Evolutionary conservation across 1,284 basidiomycete genomes (phyloP).

Genomic region (Paramarasmius palmivorus): DNA sequence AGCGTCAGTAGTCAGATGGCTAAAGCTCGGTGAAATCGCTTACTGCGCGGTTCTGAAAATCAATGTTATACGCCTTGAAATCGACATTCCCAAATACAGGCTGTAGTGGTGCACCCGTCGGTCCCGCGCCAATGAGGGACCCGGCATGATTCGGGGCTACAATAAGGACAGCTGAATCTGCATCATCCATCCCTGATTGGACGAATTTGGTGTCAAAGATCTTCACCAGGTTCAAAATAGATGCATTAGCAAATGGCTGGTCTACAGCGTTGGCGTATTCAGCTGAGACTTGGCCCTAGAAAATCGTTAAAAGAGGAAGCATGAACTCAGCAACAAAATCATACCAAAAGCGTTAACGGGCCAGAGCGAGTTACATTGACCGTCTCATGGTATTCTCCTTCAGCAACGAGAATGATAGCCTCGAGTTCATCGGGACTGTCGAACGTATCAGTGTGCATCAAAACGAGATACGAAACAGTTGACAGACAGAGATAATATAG

Average conservation of each 20-base stretch:
- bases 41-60: slow-evolving; percentile 68
- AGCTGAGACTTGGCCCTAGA: slow-evolving; percentile 52
- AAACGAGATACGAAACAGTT: not conserved
- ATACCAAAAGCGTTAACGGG: slow-evolving; percentile 57
- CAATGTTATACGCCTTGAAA: slow-evolving; percentile 68
- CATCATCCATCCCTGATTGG: slow-evolving; percentile 47
- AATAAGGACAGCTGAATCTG: slow-evolving; percentile 52
- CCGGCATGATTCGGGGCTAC: slow-evolving; percentile 50
- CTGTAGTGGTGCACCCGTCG: slow-evolving; percentile 55
- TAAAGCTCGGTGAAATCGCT: slow-evolving; percentile 20
- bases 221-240: slow-evolving; percentile 51
- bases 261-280: slow-evolving; percentile 30
- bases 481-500: slow-evolving; percentile 52
- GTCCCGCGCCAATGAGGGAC: slow-evolving; percentile 55
- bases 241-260: slow-evolving; percentile 30
- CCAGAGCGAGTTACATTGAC: slow-evolving; percentile 55
- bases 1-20: not conserved
- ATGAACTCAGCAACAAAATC: not conserved
- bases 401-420: slow-evolving; percentile 56
- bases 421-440: slow-evolving; percentile 38
- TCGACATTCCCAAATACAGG: slow-evolving; percentile 55
- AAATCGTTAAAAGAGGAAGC: not conserved
- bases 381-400: slow-evolving; percentile 63
- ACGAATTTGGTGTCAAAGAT: slow-evolving; percentile 51
- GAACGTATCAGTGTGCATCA: not conserved